Evolutionary conservation across 2,329 filamentous ascomycete genomes (phyloP).

Genomic region (Leptoxyphium fumago): DNA sequence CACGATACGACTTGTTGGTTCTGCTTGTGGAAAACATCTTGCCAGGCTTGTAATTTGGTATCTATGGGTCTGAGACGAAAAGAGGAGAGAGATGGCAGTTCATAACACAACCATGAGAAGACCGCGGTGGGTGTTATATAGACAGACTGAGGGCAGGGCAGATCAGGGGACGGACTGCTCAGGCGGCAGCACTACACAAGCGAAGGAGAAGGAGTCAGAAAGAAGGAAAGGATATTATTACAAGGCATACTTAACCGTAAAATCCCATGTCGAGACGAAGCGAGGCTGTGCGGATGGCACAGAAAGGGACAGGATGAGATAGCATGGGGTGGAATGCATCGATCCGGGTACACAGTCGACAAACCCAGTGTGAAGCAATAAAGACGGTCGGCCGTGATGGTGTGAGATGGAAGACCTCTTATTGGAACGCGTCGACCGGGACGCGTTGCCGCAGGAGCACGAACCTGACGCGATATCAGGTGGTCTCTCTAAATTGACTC

Average conservation of each 20-base stretch:
- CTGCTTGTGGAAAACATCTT: conserved; percentile 16
- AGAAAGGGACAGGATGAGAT: too few species aligned
- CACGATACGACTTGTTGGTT: conserved; percentile 17
- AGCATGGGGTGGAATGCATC: too few species aligned
- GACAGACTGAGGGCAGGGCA: background rate
- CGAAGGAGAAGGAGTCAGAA: background rate
- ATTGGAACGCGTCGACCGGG: background rate
- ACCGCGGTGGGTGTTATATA: background rate
- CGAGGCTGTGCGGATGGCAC: background rate
- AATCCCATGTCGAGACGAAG: background rate
- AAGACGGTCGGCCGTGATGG: background rate
- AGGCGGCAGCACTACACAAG: background rate
- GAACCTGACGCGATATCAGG: background rate
- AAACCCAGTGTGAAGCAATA: background rate
- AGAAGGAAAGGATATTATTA: background rate
- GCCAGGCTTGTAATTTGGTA: background rate
- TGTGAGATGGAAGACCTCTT: background rate
- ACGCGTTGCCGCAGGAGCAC: background rate
- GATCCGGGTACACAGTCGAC: background rate
- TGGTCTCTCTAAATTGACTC: background rate
- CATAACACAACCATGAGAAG: background rate
- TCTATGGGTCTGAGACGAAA: background rate
- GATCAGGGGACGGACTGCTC: background rate
- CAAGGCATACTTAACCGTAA: background rate
- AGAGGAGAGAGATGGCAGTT: background rate